Evolutionary conservation across 1,284 basidiomycete genomes (phyloP).

Genomic region (Cutaneotrichosporon cavernicola): DNA sequence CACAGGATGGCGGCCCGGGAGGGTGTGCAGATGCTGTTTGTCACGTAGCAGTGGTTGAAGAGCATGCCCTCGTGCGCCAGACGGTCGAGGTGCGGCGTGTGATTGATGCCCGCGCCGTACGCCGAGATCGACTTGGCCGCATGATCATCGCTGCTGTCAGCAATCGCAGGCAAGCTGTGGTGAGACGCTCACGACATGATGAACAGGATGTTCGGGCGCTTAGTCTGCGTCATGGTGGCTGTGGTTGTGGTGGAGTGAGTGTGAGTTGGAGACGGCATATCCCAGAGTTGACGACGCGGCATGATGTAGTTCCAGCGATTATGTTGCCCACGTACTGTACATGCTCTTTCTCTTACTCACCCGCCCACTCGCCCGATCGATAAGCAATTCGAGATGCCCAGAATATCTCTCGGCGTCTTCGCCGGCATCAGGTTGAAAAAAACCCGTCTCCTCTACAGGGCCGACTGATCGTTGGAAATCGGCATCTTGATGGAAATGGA

Average conservation of each 20-base stretch:
- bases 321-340: too few species aligned
- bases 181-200: constrained; percentile 27
- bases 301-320: too few species aligned
- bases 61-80: constrained; percentile 30
- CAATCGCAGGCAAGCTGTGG: not conserved
- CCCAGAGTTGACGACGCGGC: not conserved
- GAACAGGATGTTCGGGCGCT: constrained; percentile 30
- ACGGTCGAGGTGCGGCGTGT: constrained; percentile 30
- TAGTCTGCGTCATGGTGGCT: constrained; percentile 1
- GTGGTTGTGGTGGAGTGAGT: not conserved
- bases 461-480: too few species aligned
- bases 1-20: constrained; percentile 28
- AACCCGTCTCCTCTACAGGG: too few species aligned
- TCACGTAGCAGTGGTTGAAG: constrained; percentile 36
- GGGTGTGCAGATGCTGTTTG: constrained; percentile 33
- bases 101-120: constrained; percentile 32
- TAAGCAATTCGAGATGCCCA: constrained; percentile 1
- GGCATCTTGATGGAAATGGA: not conserved
- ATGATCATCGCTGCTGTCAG: constrained; percentile 27
- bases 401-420: constrained; percentile 2
- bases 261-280: not conserved
- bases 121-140: constrained; percentile 29
- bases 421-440: not conserved
- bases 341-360: not conserved
- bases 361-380: constrained; percentile 3